phyloP scores from a whole-genome alignment of 768 basidiomycete genomes.

The Suillus americanus region DNA sequence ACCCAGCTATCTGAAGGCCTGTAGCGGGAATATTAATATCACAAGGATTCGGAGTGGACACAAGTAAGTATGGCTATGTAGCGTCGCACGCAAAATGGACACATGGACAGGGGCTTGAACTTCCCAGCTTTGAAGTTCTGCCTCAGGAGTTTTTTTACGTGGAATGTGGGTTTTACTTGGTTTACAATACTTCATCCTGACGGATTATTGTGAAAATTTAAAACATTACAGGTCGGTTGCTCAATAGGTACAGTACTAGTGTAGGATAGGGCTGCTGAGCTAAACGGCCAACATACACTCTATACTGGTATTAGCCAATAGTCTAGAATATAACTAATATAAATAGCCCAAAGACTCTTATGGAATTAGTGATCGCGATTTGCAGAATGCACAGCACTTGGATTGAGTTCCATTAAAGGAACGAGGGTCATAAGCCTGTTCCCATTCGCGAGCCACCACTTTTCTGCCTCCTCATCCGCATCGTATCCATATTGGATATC shows the following conservation, averaged over 20 bases:
- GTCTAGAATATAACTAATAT: background rate
- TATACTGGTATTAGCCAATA: background rate
- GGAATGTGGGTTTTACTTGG: too few species aligned
- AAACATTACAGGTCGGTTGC: background rate
- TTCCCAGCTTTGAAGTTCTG: too few species aligned
- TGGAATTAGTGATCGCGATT: background rate
- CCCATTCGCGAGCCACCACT: constrained; percentile 46
- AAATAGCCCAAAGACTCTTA: background rate
- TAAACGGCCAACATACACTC: background rate
- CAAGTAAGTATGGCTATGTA: too few species aligned
- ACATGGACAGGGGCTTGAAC: background rate
- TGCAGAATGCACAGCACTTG: background rate
- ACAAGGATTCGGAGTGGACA: background rate
- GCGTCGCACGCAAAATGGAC: background rate
- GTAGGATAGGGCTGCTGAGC: background rate
- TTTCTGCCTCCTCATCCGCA: constrained; percentile 48
- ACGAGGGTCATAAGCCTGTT: constrained; percentile 10
- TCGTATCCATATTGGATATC: constrained; percentile 51
- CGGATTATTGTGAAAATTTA: too few species aligned
- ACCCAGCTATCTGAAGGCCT: too few species aligned
- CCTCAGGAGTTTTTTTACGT: too few species aligned
- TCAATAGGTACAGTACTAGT: background rate
- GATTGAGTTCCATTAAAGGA: background rate
- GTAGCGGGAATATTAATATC: background rate
- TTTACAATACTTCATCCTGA: too few species aligned